Base-by-base conservation (phyloP, 2,329 filamentous ascomycete species). In the Penicillium sp. region DNA sequence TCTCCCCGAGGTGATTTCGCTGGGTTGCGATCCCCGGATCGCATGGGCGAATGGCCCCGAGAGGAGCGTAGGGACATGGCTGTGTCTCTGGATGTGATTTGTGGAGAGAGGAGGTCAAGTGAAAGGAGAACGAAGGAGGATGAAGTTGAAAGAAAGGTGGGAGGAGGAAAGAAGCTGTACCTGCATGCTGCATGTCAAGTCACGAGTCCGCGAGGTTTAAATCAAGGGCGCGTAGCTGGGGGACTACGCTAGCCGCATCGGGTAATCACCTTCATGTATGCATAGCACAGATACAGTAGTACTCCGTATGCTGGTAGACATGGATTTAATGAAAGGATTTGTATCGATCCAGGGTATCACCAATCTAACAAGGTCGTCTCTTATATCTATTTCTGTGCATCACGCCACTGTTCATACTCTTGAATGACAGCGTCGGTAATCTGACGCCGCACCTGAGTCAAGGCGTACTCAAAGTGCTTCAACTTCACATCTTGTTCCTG, bases 341-440 rank as follows among this genome's bases (percentile, higher is more conserved):
- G 13, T 24, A 44, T 4, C 2, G 19, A 54, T 28, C 9, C 24
- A 40, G 51, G 51, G 35, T 42, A 54, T 54, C 33, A 38, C 6
- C 51, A 28, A 54, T 42, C 35, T 19, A 54, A 28, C n/a, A 53
- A 22, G 50, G 22, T 54, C 13, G 8, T 40, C 24, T 28, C 10
- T 12, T 22, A 38, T 24, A 22, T 30, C 40, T 61, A 60, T 40
- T 47, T 61, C 22, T 64, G 64, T 15, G 51, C 63, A 50, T 70
- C 70, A 42, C 75, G 69, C 86, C 86, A 90, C 51, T 75, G 78
- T 64, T 88, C 83, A 72, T 88, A 91, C 0, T 81, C 83, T 17
- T 79, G 71, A 57, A 89, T 78, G 81, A 90, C 85, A 56, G 82
- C 81, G 19, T 76, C 73, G 7, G 88, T 89, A 60, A 90, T 88